Evolutionary conservation across 768 basidiomycete species (phyloP).

Genomic region (Collybiopsis confluens): DNA sequence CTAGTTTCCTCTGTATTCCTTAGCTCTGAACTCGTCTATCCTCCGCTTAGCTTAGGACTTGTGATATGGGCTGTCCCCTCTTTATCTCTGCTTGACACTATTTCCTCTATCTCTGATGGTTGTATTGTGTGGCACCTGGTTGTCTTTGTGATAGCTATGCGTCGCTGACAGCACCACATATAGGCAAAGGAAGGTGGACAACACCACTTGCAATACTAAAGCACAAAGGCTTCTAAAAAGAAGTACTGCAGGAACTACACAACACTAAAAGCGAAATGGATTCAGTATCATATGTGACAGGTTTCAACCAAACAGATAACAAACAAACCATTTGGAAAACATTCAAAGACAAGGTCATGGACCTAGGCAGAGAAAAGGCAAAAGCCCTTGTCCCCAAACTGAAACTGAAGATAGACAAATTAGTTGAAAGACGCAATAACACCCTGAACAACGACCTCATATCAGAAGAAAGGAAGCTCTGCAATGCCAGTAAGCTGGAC

Average conservation of each 20-base stretch:
- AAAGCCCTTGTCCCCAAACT: constrained; percentile 9
- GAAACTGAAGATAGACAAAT: neutral
- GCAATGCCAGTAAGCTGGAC: neutral
- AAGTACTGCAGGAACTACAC: neutral
- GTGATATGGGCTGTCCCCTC: too few species aligned
- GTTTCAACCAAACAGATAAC: constrained; percentile 2
- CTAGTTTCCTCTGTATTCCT: too few species aligned
- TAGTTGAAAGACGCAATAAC: neutral
- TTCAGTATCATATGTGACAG: constrained; percentile 1
- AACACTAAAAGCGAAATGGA: neutral
- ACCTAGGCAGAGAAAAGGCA: constrained; percentile 5
- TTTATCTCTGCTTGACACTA: too few species aligned
- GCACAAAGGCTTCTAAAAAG: constrained; percentile 12
- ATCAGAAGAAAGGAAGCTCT: neutral
- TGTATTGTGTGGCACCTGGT: too few species aligned
- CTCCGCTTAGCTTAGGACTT: too few species aligned
- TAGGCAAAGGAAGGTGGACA: constrained; percentile 29
- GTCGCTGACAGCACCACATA: too few species aligned
- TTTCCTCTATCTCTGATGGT: too few species aligned
- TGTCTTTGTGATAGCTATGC: too few species aligned
- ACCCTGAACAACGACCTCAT: neutral
- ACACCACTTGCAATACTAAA: constrained; percentile 18
- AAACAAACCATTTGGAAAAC: constrained; percentile 6
- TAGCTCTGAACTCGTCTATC: too few species aligned
- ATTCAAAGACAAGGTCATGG: constrained; percentile 6